phyloP scores from a whole-genome alignment of 768 basidiomycete genomes.

The Naganishia kalamii region DNA sequence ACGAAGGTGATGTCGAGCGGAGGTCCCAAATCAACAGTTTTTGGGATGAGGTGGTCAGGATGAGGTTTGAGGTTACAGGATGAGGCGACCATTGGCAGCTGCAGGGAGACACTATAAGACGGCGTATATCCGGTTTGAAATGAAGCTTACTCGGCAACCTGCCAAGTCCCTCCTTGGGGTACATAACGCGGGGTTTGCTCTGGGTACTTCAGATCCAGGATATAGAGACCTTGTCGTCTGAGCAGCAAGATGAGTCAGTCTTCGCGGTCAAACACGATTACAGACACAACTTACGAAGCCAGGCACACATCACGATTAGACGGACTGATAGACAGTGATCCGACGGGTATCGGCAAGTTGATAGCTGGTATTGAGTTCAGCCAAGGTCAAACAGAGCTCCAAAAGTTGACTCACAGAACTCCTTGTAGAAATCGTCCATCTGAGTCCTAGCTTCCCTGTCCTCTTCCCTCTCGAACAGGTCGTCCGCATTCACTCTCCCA shows the following conservation, averaged over 20 bases:
- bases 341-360: constrained; percentile 46
- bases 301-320: constrained; percentile 80
- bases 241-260: constrained; percentile 39
- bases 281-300: constrained; percentile 59
- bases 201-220: constrained; percentile 85
- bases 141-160: constrained; percentile 58
- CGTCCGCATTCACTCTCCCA: constrained; percentile 4
- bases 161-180: constrained; percentile 94
- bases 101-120: not conserved
- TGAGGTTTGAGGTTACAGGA: constrained; percentile 40
- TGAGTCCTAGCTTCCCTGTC: constrained; percentile 5
- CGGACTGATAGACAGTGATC: constrained; percentile 60
- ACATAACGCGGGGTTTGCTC: constrained; percentile 83
- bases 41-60: constrained; percentile 45
- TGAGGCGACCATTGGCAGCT: constrained; percentile 48
- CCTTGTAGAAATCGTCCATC: constrained; percentile 21
- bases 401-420: constrained; percentile 6
- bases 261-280: constrained; percentile 8
- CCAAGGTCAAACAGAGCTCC: not conserved
- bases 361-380: constrained; percentile 24
- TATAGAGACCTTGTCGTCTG: constrained; percentile 77
- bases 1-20: constrained; percentile 61
- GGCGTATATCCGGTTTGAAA: no score
- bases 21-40: constrained; percentile 76
- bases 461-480: constrained; percentile 5